A percentile compares a stretch with the other conserved stretches of the same genome.
These are phyloP conservation scores for Irpex sp. DNA, from an alignment of 1,284 basidiomycete species.

Conservation along the genomic window DNA sequence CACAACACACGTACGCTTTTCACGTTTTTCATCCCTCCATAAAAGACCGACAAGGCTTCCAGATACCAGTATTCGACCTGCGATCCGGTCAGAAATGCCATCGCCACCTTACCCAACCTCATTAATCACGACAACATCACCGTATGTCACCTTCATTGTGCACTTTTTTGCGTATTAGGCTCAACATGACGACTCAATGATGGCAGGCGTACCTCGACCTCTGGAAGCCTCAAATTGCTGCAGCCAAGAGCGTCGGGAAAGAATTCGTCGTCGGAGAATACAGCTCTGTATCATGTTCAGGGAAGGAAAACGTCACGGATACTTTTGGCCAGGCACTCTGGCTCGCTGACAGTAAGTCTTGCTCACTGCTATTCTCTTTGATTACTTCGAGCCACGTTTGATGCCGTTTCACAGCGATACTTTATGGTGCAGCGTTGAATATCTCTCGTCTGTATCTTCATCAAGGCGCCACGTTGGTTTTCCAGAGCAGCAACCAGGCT, in stretches of 20 bases:
- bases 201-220: constrained; percentile 30
- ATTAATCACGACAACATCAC: constrained; percentile 34
- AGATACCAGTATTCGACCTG: constrained; percentile 38
- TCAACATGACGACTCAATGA: not conserved
- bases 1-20: constrained; percentile 29
- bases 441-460: constrained; percentile 34
- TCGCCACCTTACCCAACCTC: constrained; percentile 30
- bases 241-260: constrained; percentile 26
- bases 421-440: constrained; percentile 30
- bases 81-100: constrained; percentile 31
- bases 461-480: constrained; percentile 33
- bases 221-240: constrained; percentile 34
- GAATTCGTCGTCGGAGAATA: constrained; percentile 35
- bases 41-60: not conserved
- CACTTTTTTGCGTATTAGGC: not conserved
- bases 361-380: no score
- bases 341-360: constrained; percentile 29
- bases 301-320: constrained; percentile 34
- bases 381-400: no score
- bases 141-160: constrained; percentile 14
- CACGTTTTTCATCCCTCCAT: not conserved
- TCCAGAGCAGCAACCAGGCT: constrained; percentile 31
- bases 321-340: constrained; percentile 35
- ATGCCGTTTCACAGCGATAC: constrained; percentile 21
- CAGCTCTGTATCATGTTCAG: constrained; percentile 33